These are phyloP conservation scores for Aquilaria agallochum DNA, from an alignment of 441 rosid species.

Conservation along the genomic window DNA sequence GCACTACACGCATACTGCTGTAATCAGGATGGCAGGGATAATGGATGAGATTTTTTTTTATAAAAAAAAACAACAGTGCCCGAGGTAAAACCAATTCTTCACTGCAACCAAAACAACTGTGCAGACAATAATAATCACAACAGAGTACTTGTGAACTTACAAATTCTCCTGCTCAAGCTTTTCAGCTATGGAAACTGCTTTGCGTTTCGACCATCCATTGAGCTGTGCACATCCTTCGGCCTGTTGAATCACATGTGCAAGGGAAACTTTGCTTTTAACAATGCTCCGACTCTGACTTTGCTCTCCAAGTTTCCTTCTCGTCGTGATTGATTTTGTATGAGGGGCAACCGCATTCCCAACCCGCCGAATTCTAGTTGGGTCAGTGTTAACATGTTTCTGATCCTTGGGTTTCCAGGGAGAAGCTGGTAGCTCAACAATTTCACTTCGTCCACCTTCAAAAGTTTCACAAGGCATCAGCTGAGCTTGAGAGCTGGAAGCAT, in stretches of 20 bases:
- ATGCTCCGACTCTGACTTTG: constrained; percentile 74
- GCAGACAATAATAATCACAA: not conserved
- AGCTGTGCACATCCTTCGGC: constrained; percentile 77
- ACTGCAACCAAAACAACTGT: too few relatives aligned
- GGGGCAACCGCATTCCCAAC: constrained; percentile 24
- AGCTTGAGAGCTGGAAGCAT: constrained; percentile 16
- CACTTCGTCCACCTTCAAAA: constrained; percentile 48
- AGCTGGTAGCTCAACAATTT: constrained; percentile 74
- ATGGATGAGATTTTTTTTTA: too few relatives aligned
- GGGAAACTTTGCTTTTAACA: constrained; percentile 86
- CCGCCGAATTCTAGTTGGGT: constrained; percentile 31
- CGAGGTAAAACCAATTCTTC: too few relatives aligned
- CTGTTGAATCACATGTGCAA: constrained; percentile 92
- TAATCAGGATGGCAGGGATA: too few relatives aligned
- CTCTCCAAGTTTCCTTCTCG: constrained; percentile 55
- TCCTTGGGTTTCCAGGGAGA: constrained; percentile 37
- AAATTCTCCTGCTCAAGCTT: constrained; percentile 98
- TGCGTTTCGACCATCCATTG: constrained; percentile 75
- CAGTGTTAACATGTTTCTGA: constrained; percentile 19
- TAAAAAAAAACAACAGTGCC: too few relatives aligned
- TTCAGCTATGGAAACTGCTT: constrained; percentile 95
- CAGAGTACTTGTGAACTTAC: constrained; percentile 36
- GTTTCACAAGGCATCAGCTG: constrained; percentile 21
- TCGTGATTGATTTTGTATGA: constrained; percentile 26
- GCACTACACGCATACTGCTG: too few relatives aligned